Base-by-base conservation (phyloP, 169 alveolate genomes). In the Cryptosporidium xiaoi region DNA sequence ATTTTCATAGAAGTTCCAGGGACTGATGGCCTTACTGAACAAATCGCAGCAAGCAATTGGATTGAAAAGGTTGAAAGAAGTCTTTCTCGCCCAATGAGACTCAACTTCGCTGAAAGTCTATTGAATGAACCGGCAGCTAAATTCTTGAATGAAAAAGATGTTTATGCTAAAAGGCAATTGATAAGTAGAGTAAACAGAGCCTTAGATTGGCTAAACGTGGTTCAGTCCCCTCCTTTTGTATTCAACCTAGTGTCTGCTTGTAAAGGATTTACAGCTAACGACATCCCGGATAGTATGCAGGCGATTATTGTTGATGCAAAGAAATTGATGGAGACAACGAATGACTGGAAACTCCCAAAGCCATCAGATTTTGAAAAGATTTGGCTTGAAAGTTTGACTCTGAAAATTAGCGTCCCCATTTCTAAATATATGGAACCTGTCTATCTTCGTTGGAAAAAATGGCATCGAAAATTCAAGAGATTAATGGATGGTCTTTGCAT, bases 21-120 rank as follows among this genome's bases (percentile, higher is more conserved):
- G 56, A n/a, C 51, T 7, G 66, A 62, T 56, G 87, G 64, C 29
- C 48, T 77, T 2, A 62, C 64, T 6, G 87, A 77, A 51, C 77
- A 77, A 46, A 77, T 77, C n/a, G 87, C 87, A 44, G 87, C 87
- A 62, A 77, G 87, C n/a, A 77, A 77, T 24, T 77, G 87, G 87
- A 77, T 77, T n/a, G 87, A 77, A 48, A 77, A 77, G 1, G 87
- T 77, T 1, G 87, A 77, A 60, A 77, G 71, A 40, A 44, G 64
- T 50, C 71, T 77, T 16, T 18, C 51, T 13, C 87, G 87, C 31
- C 87, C 87, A 34, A 77, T 77, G 87, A 56, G 66, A 56, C 64
- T 77, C 4, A 77, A 62, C 18, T 44, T 77, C 56, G 87, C 87
- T 24, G 87, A 77, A 60, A 60, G 64, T 40, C 50, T 77, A 20